Base-by-base conservation (phyloP, 371 early-diverging fungal genomes). In the Apophysomyces sp. region DNA sequence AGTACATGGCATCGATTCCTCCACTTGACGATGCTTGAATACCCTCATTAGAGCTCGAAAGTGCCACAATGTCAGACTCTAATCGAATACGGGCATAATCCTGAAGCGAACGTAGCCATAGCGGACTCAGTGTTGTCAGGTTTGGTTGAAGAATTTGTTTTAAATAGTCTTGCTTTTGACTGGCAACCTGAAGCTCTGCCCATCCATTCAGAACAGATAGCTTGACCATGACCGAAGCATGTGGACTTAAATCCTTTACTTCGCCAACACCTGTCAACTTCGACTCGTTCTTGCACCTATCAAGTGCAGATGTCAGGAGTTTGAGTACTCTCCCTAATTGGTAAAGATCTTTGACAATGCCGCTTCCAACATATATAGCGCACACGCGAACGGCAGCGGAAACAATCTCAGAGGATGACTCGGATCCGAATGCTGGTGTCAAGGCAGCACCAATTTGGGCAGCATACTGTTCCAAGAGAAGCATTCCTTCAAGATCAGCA, bases 381-480 rank as follows among this genome's bases (percentile, higher is more conserved):
- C 90, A 90, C 2, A 94, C 94, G 49, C 89, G 83, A 13, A 93
- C 92, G 16, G 94, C 96, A 26, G 88, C 74, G 26, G 91, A 86
- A 0, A 88, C 86, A 49, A 94, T 85, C 57, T 92, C 89, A 0
- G 94, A 89, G 0, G 89, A 83, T 1, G 91, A 84, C 49, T 95
- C 93, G 0, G 85, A 74, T 0, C 86, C 83, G 68, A 95, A 93
- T 5, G 93, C 93, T 4, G 96, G 96, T 0, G 93, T 92, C 32
- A 95, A 73, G 0, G 96, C 93, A 2, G 94, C 91, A 28, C 90
- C 89, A 52, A 95, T 93, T 69, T 95, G 95, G 0, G 95, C 93
- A 65, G 93, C 93, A 66, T 93, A 95, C 63, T 94, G 94, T 68
- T 94, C 96, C 49, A 95, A 69, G 0, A 95, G 72, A 0, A 88